Conservation (phyloP, 2,329 filamentous ascomycete species). For the Colletotrichum sp. region DNA sequence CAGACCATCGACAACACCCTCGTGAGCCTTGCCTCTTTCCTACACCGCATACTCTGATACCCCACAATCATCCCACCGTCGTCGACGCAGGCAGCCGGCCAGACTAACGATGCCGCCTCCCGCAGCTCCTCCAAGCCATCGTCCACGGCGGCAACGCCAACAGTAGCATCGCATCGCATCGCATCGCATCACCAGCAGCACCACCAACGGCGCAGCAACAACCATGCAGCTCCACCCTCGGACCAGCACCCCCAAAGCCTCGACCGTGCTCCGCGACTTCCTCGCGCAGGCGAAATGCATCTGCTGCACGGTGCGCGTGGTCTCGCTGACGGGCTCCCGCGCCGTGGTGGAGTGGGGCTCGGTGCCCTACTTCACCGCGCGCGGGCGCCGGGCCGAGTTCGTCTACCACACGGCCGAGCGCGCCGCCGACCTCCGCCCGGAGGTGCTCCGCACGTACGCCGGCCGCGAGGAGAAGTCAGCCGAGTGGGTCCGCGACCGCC, state of each 20-base stretch:
- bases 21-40: conserved; percentile 1
- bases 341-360: conserved; percentile 22
- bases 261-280: conserved; percentile 19
- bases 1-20: not conserved
- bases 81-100: not conserved
- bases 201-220: not conserved
- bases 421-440: conserved; percentile 15
- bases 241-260: conserved; percentile 18
- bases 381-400: conserved; percentile 20
- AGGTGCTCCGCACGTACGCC: conserved; percentile 1
- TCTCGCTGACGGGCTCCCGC: conserved; percentile 16
- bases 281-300: conserved; percentile 13
- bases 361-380: conserved; percentile 22
- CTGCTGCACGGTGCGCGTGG: conserved; percentile 22
- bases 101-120: not conserved
- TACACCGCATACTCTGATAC: not conserved
- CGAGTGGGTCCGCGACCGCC: conserved; percentile 15
- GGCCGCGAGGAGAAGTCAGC: not conserved
- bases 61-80: not conserved
- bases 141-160: not conserved
- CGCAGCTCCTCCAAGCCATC: not conserved
- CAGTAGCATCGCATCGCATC: not conserved
- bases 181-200: not conserved
- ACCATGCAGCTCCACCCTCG: conserved; percentile 19
- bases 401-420: conserved; percentile 20